phyloP scores from a whole-genome alignment of 257 asterid genomes.

The Orobanche coerulescens region DNA sequence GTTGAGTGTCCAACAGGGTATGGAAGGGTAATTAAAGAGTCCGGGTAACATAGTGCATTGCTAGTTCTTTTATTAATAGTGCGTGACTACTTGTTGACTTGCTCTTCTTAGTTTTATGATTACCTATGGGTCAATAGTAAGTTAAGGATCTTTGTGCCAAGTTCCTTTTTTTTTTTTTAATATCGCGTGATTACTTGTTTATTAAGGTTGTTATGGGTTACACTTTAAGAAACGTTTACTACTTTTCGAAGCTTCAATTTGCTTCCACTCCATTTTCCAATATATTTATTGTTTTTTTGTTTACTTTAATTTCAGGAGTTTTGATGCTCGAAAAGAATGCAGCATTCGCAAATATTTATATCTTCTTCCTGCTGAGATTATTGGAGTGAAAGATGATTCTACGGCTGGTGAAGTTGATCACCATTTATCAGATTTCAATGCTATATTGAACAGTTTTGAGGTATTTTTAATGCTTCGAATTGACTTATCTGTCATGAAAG shows the following conservation, averaged over 20 bases:
- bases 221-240: background rate
- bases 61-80: background rate
- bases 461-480: conserved; percentile 29
- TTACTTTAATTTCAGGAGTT: conserved; percentile 52
- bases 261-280: background rate
- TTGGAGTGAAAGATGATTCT: conserved; percentile 54
- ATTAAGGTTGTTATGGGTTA: no score
- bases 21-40: no score
- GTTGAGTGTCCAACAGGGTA: no score
- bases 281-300: background rate
- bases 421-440: conserved; percentile 61
- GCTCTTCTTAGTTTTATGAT: conserved; percentile 3
- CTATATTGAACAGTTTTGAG: conserved; percentile 67
- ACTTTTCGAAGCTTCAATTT: background rate
- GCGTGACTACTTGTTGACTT: background rate
- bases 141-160: background rate
- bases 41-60: background rate
- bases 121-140: background rate
- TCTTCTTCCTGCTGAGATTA: conserved; percentile 81
- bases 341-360: conserved; percentile 72
- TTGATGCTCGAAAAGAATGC: conserved; percentile 88
- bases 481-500: background rate
- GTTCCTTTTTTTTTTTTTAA: no score
- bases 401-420: conserved; percentile 53
- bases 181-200: no score